Conservation (phyloP, 495 filamentous ascomycete genomes). For the Penicillium antarcticum region DNA sequence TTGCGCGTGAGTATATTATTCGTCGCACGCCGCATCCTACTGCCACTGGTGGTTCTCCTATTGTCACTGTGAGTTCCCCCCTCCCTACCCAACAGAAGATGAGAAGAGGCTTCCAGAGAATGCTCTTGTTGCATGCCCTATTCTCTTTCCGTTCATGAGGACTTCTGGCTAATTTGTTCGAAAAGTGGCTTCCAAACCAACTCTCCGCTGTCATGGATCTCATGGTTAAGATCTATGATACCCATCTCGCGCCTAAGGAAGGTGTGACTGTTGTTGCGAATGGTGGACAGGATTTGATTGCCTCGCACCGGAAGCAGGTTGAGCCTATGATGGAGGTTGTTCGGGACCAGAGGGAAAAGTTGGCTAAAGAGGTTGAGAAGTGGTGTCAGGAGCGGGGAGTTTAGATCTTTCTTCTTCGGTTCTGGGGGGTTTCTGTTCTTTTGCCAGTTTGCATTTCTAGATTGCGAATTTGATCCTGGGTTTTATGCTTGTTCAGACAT, state of each 20-base stretch:
- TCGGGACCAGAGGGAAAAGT: conserved; percentile 61
- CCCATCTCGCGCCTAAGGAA: conserved; percentile 42
- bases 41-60: conserved; percentile 87
- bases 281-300: conserved; percentile 30
- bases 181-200: conserved; percentile 80
- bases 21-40: conserved; percentile 78
- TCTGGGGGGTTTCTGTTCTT: neutral
- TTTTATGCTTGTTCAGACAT: too few species aligned
- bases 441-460: neutral
- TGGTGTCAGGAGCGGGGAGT: conserved; percentile 74
- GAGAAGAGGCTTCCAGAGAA: too few species aligned
- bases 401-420: conserved; percentile 5
- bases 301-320: conserved; percentile 37
- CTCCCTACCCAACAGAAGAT: neutral
- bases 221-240: conserved; percentile 63
- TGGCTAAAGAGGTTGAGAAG: conserved; percentile 74
- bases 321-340: conserved; percentile 71
- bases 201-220: conserved; percentile 71
- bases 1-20: conserved; percentile 91
- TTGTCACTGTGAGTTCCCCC: conserved; percentile 65
- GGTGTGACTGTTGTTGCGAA: conserved; percentile 12
- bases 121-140: too few species aligned
- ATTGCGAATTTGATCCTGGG: neutral
- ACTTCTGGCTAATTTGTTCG: neutral
- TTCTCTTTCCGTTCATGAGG: too few species aligned